A percentile compares a stretch with the other conserved stretches of the same genome.
These are phyloP conservation scores for Coix lacrymajobi DNA, from an alignment of 176 grass and related monocot species.

Conservation along the genomic window DNA sequence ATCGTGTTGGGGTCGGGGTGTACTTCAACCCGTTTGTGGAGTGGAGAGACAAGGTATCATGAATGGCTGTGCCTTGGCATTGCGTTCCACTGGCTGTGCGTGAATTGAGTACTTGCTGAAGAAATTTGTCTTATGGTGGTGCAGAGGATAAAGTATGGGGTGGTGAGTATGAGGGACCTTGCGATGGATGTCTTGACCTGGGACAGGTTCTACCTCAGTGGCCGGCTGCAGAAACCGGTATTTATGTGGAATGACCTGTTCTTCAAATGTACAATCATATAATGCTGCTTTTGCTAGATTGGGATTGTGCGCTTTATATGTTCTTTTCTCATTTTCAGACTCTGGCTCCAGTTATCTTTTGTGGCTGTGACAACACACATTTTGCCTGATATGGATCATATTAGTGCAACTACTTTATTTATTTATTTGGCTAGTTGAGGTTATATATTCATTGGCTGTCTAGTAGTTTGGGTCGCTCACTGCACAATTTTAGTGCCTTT, in stretches of 20 bases:
- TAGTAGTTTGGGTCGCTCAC: not conserved
- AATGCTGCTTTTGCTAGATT: not conserved
- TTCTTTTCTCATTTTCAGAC: not conserved
- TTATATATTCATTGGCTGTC: too few species aligned
- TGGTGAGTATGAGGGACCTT: conserved; percentile 82
- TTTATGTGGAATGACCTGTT: conserved; percentile 18
- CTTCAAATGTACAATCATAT: not conserved
- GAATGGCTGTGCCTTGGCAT: not conserved
- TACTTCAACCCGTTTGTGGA: conserved; percentile 93
- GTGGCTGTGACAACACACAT: not conserved
- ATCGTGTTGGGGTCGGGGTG: conserved; percentile 61
- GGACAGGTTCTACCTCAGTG: conserved; percentile 86
- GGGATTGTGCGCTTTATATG: not conserved
- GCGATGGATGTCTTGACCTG: conserved; percentile 75
- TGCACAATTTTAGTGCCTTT: not conserved
- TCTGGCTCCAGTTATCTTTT: not conserved
- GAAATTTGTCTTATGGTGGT: not conserved
- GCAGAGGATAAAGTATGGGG: conserved; percentile 89
- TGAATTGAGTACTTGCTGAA: not conserved
- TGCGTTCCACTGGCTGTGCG: not conserved
- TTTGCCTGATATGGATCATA: not conserved
- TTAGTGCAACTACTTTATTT: not conserved
- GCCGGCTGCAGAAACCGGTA: conserved; percentile 96
- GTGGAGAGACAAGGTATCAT: conserved; percentile 70
- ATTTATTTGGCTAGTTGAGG: not conserved